Evolutionary conservation across 1,284 basidiomycete genomes (phyloP), one percentile per base, ranked within the genome.

Genomic region (Megacollybia platyphylla): DNA sequence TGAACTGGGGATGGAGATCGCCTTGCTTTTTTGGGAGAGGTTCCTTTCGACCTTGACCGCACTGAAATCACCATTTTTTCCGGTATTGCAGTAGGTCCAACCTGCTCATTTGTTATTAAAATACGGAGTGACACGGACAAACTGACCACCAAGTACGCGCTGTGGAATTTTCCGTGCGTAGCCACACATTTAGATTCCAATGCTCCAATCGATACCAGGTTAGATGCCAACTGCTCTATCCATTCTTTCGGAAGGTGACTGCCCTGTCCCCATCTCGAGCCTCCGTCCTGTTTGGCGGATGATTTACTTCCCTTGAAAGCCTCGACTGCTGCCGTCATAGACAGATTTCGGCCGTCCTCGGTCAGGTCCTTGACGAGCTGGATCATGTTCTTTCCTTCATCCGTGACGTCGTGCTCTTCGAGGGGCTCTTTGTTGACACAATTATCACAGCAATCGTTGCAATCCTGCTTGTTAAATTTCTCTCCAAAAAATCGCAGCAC

Each of bases 371-470:
- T 50, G 15, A 78, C 63, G 13, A 78, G 57, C 7, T 55, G 55
- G 10, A 65, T 52, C 7, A 65, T 57, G 42, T 72, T 60, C 26
- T 54, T 54, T 0, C 68, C 69, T n/a, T 60, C 52, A 0, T 47
- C 50, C 0, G 69, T 71, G 40, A 70, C 57, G 49, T 80, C 68
- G 37, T 64, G 51, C 36, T 50, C 56, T 9, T 54, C 45, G 4
- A 59, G 44, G 1, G 47, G 57, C 5, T 58, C 53, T 15, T 13
- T 11, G 17, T 39, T 53, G 17, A 57, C 49, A 54, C 78, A 81
- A 52, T 76, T 78, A 58, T 80, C 71, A 58, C 78, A 81, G 3
- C 58, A 62, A 38, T 61, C 57, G 43, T 62, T 53, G 56, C 78
- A 79, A 39, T 59, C 43, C 1, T 51, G 49, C 2, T 54, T 42